Evolutionary conservation across 208 protist genomes (phyloP).

Genomic region (Phytomonas francai): DNA sequence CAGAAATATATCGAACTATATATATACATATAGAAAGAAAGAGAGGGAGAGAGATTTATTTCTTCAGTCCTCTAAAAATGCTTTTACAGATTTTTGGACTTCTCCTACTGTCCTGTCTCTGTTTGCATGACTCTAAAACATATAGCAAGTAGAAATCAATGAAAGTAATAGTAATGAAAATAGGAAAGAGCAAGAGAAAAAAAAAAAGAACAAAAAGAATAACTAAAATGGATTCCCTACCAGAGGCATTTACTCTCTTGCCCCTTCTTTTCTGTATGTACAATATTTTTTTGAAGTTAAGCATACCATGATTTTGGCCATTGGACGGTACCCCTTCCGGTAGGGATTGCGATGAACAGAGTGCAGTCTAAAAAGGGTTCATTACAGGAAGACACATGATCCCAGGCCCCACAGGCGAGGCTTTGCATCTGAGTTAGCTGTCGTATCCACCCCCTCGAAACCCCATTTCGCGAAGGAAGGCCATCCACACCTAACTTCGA

Average conservation of each 20-base stretch:
- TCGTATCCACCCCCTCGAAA: not conserved
- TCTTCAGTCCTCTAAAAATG: not conserved
- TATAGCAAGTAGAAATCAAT: not conserved
- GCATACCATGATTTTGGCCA: not conserved
- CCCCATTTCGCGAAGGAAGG: not conserved
- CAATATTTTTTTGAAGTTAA: not conserved
- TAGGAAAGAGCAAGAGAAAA: slow-evolving; percentile 14
- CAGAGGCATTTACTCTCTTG: not conserved
- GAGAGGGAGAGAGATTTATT: too few relatives aligned
- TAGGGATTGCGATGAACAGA: too few relatives aligned
- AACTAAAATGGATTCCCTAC: not conserved
- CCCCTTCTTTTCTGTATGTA: not conserved
- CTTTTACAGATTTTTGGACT: not conserved
- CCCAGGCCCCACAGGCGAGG: not conserved
- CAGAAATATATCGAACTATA: too few relatives aligned
- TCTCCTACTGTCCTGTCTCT: not conserved
- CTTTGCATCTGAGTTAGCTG: not conserved
- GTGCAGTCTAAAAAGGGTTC: too few relatives aligned
- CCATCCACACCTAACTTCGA: not conserved
- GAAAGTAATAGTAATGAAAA: slow-evolving; percentile 10
- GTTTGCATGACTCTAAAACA: not conserved
- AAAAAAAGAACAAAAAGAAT: not conserved
- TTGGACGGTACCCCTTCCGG: not conserved
- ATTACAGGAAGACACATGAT: not conserved
- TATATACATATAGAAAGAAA: too few relatives aligned